phyloP scores from a whole-genome alignment of 805 yeast species.

The Suhomyces prunicola region DNA sequence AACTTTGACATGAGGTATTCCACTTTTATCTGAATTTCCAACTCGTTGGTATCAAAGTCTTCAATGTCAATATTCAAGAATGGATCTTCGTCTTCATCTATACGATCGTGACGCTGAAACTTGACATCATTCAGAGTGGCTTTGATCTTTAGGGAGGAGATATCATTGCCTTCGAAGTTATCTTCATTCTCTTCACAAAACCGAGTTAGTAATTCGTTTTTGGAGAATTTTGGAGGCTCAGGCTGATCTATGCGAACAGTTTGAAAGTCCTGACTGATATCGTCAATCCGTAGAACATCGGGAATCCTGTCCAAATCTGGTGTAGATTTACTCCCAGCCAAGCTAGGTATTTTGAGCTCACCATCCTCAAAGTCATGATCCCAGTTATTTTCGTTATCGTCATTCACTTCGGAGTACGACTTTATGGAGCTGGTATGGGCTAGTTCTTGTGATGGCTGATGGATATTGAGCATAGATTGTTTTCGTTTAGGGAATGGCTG shows the following conservation, averaged over 20 bases:
- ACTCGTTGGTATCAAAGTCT: slow-evolving; percentile 39
- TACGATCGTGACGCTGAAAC: slow-evolving; percentile 7
- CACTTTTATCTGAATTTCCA: slow-evolving; percentile 40
- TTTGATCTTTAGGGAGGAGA: background rate
- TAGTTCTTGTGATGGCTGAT: background rate
- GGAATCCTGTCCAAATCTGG: background rate
- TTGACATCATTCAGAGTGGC: background rate
- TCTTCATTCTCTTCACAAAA: slow-evolving; percentile 28
- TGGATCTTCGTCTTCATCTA: slow-evolving; percentile 31
- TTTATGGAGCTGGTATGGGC: slow-evolving; percentile 18
- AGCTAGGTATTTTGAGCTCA: slow-evolving; percentile 13
- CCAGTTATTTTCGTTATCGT: slow-evolving; percentile 27
- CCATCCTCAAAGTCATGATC: slow-evolving; percentile 31
- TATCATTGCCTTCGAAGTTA: slow-evolving; percentile 9
- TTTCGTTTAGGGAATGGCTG: background rate
- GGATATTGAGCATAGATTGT: background rate
- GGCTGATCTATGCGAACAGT: slow-evolving; percentile 3
- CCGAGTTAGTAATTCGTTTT: slow-evolving; percentile 28
- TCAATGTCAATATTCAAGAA: slow-evolving; percentile 37
- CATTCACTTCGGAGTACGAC: slow-evolving; percentile 26
- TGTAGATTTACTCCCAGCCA: background rate
- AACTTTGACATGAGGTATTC: slow-evolving; percentile 34
- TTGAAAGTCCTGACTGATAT: slow-evolving; percentile 8
- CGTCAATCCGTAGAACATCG: slow-evolving; percentile 3
- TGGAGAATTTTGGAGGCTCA: slow-evolving; percentile 11